These are phyloP conservation scores for Tremella yokohamensis DNA, from an alignment of 768 basidiomycete species.

Conservation along the genomic window DNA sequence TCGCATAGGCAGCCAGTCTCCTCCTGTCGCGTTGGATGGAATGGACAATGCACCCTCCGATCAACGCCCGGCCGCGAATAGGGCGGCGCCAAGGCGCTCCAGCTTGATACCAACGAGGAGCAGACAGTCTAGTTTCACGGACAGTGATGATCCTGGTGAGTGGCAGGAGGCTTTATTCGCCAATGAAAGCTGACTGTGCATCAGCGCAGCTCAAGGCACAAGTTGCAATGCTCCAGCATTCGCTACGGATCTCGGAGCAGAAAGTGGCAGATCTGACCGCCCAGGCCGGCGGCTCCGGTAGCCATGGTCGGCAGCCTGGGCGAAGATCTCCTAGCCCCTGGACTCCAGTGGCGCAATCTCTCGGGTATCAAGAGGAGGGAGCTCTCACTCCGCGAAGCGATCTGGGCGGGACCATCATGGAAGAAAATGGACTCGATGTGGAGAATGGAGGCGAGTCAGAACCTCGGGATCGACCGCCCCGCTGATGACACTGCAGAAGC, in stretches of 20 bases:
- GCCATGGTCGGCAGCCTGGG: not conserved
- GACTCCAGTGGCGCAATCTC: not conserved
- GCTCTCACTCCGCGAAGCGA: not conserved
- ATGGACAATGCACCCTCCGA: not conserved
- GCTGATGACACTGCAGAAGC: conserved; percentile 1
- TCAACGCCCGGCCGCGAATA: conserved; percentile 2
- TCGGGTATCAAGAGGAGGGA: conserved; percentile 6
- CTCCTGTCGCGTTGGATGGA: too few relatives aligned
- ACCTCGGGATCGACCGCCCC: not conserved
- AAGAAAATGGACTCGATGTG: not conserved
- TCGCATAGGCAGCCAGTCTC: not conserved
- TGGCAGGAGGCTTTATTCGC: too few relatives aligned
- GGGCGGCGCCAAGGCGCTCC: conserved; percentile 2
- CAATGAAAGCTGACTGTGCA: too few relatives aligned
- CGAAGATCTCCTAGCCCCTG: not conserved
- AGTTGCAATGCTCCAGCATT: conserved; percentile 3
- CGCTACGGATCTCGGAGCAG: conserved; percentile 25
- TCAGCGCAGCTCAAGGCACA: conserved; percentile 9
- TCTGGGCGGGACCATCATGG: not conserved
- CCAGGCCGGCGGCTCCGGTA: not conserved
- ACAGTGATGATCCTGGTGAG: conserved; percentile 19
- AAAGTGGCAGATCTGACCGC: conserved; percentile 14
- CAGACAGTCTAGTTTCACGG: conserved; percentile 14
- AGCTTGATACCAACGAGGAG: not conserved
- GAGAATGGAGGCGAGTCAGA: not conserved